Base-by-base conservation (phyloP, 192 early-diverging fungal species). In the Rhizoclosmatium sp. region DNA sequence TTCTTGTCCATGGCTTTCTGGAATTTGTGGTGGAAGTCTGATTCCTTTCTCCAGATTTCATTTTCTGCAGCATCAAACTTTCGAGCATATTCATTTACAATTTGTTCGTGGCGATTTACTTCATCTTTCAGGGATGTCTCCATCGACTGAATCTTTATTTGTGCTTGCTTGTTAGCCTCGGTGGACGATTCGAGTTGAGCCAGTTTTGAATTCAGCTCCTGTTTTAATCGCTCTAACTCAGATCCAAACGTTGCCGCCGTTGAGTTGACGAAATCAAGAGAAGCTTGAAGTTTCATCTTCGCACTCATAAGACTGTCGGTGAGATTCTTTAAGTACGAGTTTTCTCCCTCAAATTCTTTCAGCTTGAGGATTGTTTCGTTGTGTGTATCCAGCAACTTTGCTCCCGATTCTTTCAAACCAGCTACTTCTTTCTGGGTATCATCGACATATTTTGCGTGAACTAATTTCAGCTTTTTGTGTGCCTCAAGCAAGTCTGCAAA, bases 241-340 rank as follows among this genome's bases (percentile, higher is more conserved):
- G 44, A 31, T 5, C 40, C 59, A 2, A 78, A 31, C 3, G 44
- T n/a, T 9, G 40, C 12, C 40, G 21, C 23, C 14, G 59, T 79
- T 44, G 42, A 74, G 41, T 82, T 77, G 23, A 76, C 67, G 4
- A 19, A 47, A 3, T 86, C 78, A 9, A 82, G 71, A 19, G 74
- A 19, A 1, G 40, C 39, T 56, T 86, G 71, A 1, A 81, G 79
- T 46, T 69, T 76, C 64, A 80, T 45, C 65, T 86, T 83, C 3
- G 71, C 61, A 16, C 80, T 75, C 7, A 70, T 56, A 19, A 84
- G 56, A 4, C 75, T 64, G 4, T 77, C 74, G 0, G 62, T 76
- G 2, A 86, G 75, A 3, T 83, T 48, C 56, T 75, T 47, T 9
- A 83, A 59, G 46, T 82, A 80, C 12, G 9, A 23, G 9, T 65